Evolutionary conservation across 2,329 filamentous ascomycete species (phyloP), one percentile per base, ranked within the genome.

Genomic region (Chaetomiaceae sp.): DNA sequence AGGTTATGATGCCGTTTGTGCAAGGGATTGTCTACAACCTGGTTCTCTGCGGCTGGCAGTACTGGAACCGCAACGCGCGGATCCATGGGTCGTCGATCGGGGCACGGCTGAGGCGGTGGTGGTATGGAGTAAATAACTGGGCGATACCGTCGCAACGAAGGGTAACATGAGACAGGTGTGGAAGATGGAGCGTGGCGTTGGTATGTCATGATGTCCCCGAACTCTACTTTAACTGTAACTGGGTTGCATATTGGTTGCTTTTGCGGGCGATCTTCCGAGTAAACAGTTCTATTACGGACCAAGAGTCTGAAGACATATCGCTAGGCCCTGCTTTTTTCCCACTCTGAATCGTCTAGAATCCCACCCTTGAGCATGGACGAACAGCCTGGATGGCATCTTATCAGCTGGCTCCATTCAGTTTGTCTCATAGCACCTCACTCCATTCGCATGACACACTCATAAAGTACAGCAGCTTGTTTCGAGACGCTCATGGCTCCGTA

Each of bases 71-170:
- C 55, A 86, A 80, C 54, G 85, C 89, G 13, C 84, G 85, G 65
- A 78, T 96, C 60, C 84, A 83, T 58, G 94, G 94, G 8, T 83
- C 82, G 62, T 85, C 83, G 23, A 73, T 88, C 14, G 94, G 94
- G 20, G 89, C 88, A 6, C 82, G 81, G 61, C 73, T 94, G 44
- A 79, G 94, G 62, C 78, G 90, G 60, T 97, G 92, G 94, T 99
- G 94, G 92, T 96, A 90, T 75, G 82, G 80, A 20, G 88, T 95
- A 16, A 97, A 97, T 66, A 90, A 95, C 65, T 97, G 94, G 94
- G 77, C 79, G 44, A 70, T 92, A 53, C 86, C 86, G 11, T 58
- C 64, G 4, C 65, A 71, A 51, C 58, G 61, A 51, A 41, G 48
- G 33, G 32, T 23, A n/a, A n/a, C n/a, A n/a, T n/a, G n/a, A n/a